phyloP scores from a whole-genome alignment of 75 land plant species.

The Picea sitchensis region DNA sequence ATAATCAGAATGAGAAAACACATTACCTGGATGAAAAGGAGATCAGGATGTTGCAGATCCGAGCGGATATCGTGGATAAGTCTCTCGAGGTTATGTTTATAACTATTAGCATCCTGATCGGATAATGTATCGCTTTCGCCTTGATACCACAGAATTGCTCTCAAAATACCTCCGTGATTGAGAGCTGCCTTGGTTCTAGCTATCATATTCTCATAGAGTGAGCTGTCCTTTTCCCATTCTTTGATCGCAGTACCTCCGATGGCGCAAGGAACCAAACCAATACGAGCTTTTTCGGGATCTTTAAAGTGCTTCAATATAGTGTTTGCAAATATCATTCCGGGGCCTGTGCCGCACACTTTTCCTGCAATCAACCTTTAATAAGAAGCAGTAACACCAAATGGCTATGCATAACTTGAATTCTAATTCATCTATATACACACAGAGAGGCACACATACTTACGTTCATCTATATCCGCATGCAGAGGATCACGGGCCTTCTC shows the following conservation, averaged over 20 bases:
- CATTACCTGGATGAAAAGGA: conserved; percentile 70
- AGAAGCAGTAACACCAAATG: background rate
- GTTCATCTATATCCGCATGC: conserved; percentile 63
- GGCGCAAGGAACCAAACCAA: conserved; percentile 77
- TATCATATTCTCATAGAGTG: conserved; percentile 55
- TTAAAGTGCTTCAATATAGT: conserved; percentile 23
- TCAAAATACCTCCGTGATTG: conserved; percentile 43
- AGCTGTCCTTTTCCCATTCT: conserved; percentile 52
- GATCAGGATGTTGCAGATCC: conserved; percentile 47
- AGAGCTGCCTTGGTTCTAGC: conserved; percentile 30
- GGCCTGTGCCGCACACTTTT: conserved; percentile 75
- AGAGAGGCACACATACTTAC: conserved; percentile 10
- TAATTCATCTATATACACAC: too few relatives aligned
- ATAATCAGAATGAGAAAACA: too few relatives aligned
- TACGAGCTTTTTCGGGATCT: conserved; percentile 4
- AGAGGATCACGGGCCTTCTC: conserved; percentile 80
- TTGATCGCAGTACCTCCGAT: conserved; percentile 56
- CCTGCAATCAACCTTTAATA: background rate
- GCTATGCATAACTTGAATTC: background rate
- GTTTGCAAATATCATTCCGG: conserved; percentile 68
- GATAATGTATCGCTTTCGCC: conserved; percentile 71
- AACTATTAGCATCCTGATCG: conserved; percentile 26
- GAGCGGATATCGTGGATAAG: conserved; percentile 46
- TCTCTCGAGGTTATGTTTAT: conserved; percentile 36
- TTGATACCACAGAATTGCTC: conserved; percentile 77